phyloP scores from a whole-genome alignment of 202 grass and related monocot genomes.

The Panicum virgatum region DNA sequence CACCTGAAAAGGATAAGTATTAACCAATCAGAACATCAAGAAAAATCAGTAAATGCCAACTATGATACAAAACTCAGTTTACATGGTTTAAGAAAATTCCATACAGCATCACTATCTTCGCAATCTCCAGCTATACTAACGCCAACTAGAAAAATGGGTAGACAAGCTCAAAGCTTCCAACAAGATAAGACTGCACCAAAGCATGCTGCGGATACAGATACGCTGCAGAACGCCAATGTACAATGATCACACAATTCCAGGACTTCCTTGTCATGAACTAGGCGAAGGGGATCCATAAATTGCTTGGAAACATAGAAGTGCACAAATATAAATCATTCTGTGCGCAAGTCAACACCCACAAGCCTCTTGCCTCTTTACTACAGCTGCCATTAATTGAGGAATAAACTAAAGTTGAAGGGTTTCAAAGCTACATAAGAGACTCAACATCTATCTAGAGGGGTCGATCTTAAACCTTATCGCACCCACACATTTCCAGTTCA shows the following conservation, averaged over 20 bases:
- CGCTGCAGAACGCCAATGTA: neutral
- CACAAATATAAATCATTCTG: neutral
- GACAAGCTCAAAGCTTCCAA: neutral
- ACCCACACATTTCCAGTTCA: neutral
- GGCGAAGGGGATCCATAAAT: neutral
- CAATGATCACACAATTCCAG: neutral
- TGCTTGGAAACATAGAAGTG: neutral
- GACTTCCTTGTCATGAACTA: neutral
- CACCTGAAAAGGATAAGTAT: constrained; percentile 46
- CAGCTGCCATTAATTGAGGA: neutral
- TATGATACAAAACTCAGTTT: neutral
- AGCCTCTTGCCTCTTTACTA: neutral
- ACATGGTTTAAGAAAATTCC: neutral
- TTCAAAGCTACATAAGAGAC: no score
- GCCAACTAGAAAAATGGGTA: neutral
- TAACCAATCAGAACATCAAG: neutral
- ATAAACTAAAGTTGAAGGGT: no score
- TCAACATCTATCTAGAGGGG: neutral
- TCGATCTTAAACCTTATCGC: neutral
- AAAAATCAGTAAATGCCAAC: neutral
- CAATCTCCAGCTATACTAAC: neutral
- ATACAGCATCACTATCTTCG: neutral
- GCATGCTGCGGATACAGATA: neutral
- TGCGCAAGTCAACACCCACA: neutral
- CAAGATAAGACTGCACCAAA: neutral